These are phyloP conservation scores for Eimeria acervulina DNA, from an alignment of 169 alveolate genomes.

Conservation along the genomic window DNA sequence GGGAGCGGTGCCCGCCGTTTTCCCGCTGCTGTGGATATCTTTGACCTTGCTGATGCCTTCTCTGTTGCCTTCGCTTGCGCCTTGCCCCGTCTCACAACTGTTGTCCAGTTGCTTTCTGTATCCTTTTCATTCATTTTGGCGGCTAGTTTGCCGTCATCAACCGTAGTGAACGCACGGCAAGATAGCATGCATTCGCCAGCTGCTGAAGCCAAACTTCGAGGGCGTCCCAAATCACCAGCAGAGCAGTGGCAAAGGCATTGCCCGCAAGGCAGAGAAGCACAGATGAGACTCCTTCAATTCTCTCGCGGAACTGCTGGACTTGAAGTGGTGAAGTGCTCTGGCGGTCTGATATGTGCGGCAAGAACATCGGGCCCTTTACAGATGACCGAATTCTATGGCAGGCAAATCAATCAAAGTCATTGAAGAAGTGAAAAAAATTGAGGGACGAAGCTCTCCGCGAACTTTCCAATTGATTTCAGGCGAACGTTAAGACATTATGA, in stretches of 20 bases:
- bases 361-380: no score
- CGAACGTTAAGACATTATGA: no score
- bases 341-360: not conserved
- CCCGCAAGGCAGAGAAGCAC: not conserved
- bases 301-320: not conserved
- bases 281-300: not conserved
- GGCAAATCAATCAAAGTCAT: not conserved
- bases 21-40: not conserved
- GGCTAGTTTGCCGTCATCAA: no score
- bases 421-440: not conserved
- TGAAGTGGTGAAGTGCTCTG: not conserved
- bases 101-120: not conserved
- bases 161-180: not conserved
- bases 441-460: not conserved
- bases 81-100: constrained; percentile 57
- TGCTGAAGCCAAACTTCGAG: not conserved
- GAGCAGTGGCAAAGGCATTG: not conserved
- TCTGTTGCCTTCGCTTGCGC: not conserved
- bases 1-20: not conserved
- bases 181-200: not conserved
- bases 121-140: constrained; percentile 25
- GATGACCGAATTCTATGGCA: not conserved
- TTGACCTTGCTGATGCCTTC: not conserved
- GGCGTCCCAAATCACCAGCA: not conserved
- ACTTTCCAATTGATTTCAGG: not conserved